Evolutionary conservation across 108 stramenopile genomes (phyloP), one percentile per base, ranked within the genome.

Genomic region (Nitzschia sp.): DNA sequence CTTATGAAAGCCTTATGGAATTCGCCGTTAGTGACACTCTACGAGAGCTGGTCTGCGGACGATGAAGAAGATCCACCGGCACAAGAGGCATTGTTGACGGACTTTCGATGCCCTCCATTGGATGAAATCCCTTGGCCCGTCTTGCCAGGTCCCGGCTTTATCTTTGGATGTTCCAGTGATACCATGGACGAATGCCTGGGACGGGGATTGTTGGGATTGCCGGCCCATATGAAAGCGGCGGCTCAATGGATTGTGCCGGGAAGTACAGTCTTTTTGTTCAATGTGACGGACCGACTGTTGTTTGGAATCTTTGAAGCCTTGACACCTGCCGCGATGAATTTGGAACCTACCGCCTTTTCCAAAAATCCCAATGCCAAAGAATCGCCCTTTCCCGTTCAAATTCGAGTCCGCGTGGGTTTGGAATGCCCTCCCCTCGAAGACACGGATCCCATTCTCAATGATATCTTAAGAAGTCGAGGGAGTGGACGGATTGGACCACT

Each of bases 231-330:
- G 93, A 95, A 92, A 72, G 81, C 75, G 34, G 87, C 88, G 16
- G 90, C 90, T 13, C 65, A 85, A 21, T 69, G 75, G 25, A 95
- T 95, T 47, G 76, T 78, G 26, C 93, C 93, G 19, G 90, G 93
- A 13, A 73, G 85, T 21, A 80, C 88, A 25, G 86, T 95, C 29
- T 95, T 95, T 79, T 65, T 95, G 17, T 92, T 90, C 76, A 90
- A 95, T 79, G 87, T 95, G 1, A 89, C 84, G 0, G 90, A 92
- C 64, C 78, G 90, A 25, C 76, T 92, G 2, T 69, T 95, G 25
- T 95, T 95, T 78, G 93, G 93, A 26, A 84, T 95, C 46, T 95
- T 95, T 78, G 93, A 95, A 86, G 87, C 93, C 17, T 65, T 91
- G n/a, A 92, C 89, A 19, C 78, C 86, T 16, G 85, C 90, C 3